A percentile compares a stretch with the other conserved stretches of the same genome.
Evolutionary conservation across 73 alveolate genomes (phyloP).

Genomic region (Urostyla sp.): DNA sequence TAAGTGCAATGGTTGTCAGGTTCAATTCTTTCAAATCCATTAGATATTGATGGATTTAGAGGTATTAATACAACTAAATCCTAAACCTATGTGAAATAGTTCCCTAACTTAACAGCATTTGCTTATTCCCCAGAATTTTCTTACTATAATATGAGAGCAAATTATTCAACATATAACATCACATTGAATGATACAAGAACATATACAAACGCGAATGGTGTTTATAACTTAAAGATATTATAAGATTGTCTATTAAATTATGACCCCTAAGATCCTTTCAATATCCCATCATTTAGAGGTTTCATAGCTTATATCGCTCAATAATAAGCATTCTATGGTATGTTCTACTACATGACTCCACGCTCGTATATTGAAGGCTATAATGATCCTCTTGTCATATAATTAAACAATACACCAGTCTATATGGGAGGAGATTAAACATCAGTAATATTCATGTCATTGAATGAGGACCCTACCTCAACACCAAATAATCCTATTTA

Average conservation of each 20-base stretch:
- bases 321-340: conserved; percentile 53
- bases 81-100: conserved; percentile 2
- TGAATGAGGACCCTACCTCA: conserved; percentile 28
- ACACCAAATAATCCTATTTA: conserved; percentile 32
- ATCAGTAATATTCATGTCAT: conserved; percentile 41
- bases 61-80: background rate
- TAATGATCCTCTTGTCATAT: conserved; percentile 33
- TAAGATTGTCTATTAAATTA: background rate
- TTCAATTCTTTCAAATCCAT: conserved; percentile 25
- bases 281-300: conserved; percentile 2
- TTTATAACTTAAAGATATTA: conserved; percentile 61
- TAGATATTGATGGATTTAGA: no score
- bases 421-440: conserved; percentile 72
- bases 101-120: conserved; percentile 7
- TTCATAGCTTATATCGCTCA: conserved; percentile 47
- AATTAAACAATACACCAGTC: conserved; percentile 18
- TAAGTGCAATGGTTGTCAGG: conserved; percentile 52
- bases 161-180: background rate
- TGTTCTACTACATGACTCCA: conserved; percentile 59
- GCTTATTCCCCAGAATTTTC: conserved; percentile 22
- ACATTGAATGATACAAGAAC: background rate
- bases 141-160: background rate
- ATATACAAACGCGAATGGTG: conserved; percentile 15
- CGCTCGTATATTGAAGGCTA: conserved; percentile 65
- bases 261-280: background rate